Conservation (phyloP, 345 rosid genomes). For the Stellera chamaejasme region DNA sequence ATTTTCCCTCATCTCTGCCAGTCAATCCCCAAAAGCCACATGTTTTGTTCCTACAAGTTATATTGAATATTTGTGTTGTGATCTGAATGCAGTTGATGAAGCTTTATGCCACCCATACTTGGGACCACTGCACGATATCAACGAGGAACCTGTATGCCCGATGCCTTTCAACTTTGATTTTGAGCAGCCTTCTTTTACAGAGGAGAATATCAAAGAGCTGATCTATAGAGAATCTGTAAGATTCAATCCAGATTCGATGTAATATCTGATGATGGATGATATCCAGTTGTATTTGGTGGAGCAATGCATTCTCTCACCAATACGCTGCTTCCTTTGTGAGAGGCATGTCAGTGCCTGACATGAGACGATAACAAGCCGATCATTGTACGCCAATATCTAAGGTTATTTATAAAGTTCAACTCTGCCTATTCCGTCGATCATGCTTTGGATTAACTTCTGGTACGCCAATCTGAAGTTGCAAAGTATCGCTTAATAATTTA, state of each 20-base stretch:
- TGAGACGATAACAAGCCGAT: no score
- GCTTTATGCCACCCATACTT: conserved; percentile 83
- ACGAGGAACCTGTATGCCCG: conserved; percentile 80
- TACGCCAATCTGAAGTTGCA: no score
- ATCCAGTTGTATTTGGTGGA: conserved; percentile 1
- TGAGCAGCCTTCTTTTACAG: conserved; percentile 89
- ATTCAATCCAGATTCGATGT: conserved; percentile 61
- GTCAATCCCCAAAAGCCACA: not conserved
- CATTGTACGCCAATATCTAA: no score
- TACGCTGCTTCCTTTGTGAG: no score
- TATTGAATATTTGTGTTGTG: not conserved
- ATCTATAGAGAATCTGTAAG: conserved; percentile 86
- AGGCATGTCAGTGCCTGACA: no score
- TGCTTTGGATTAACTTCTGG: no score
- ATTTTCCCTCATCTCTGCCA: not conserved
- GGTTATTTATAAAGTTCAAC: no score
- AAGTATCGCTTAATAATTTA: no score
- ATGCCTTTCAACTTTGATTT: conserved; percentile 84
- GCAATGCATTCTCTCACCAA: no score
- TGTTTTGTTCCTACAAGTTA: not conserved
- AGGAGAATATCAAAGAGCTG: conserved; percentile 93
- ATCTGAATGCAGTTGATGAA: conserved; percentile 64
- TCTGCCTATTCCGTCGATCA: no score
- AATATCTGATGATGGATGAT: conserved; percentile 25
- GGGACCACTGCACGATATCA: conserved; percentile 78